Conservation (phyloP, 345 rosid genomes). For the Melastoma malabathricum region DNA sequence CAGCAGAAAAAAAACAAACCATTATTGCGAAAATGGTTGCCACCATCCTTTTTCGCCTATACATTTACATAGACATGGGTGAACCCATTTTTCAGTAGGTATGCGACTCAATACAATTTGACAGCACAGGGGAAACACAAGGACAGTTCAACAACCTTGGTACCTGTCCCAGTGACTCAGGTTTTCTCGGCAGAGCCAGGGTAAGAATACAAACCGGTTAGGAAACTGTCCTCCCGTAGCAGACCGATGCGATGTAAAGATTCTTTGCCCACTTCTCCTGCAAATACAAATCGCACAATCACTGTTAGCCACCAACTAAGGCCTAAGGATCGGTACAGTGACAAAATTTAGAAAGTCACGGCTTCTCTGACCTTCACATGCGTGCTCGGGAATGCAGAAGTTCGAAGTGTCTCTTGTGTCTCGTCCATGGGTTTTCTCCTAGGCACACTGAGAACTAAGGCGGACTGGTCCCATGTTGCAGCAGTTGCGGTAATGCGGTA, state of each 20-base stretch:
- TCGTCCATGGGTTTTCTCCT: constrained; percentile 60
- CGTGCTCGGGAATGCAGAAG: constrained; percentile 72
- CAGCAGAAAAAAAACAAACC: too few relatives aligned
- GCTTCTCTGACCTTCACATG: constrained; percentile 70
- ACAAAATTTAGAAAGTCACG: not conserved
- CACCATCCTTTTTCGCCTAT: too few relatives aligned
- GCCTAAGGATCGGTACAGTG: not conserved
- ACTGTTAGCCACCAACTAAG: not conserved
- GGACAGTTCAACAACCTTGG: not conserved
- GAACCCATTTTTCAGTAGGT: too few relatives aligned
- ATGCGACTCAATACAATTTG: too few relatives aligned
- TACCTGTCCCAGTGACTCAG: too few relatives aligned
- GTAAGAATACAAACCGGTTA: constrained; percentile 17
- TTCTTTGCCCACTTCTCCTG: constrained; percentile 94
- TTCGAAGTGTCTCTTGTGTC: constrained; percentile 94
- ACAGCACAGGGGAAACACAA: too few relatives aligned
- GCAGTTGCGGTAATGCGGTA: constrained; percentile 90
- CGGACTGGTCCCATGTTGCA: constrained; percentile 95
- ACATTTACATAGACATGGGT: too few relatives aligned
- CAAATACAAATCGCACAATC: constrained; percentile 7
- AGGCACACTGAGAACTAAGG: constrained; percentile 74
- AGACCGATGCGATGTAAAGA: constrained; percentile 75
- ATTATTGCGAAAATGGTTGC: too few relatives aligned
- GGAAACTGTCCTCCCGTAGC: constrained; percentile 82
- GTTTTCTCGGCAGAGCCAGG: not conserved